phyloP scores from a whole-genome alignment of 306 rosid genomes.

The Carpinus viminea region DNA sequence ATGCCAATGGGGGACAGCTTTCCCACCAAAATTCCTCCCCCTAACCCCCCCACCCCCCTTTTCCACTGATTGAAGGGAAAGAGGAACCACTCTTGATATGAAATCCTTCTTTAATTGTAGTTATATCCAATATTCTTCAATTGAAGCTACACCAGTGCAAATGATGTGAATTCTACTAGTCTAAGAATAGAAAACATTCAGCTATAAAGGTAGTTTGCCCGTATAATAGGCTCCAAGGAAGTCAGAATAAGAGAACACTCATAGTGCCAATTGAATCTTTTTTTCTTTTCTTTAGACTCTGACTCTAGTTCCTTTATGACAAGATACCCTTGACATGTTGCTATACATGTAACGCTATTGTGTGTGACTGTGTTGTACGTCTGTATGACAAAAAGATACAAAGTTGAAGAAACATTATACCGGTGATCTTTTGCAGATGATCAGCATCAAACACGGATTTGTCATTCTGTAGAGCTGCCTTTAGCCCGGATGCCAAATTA shows the following conservation, averaged over 20 bases:
- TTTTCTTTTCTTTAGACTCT: neutral
- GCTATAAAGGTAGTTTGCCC: neutral
- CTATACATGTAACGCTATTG: neutral
- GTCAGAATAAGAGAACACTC: neutral
- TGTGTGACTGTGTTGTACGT: neutral
- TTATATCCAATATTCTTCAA: too few species aligned
- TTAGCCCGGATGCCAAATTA: too few species aligned
- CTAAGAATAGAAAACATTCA: neutral
- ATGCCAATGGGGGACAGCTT: too few species aligned
- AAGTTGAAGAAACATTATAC: constrained; percentile 38
- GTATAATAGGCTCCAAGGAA: neutral
- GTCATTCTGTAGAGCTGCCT: too few species aligned
- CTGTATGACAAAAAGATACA: constrained; percentile 16
- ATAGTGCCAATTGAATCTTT: neutral
- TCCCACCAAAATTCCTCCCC: too few species aligned
- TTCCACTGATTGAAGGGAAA: too few species aligned
- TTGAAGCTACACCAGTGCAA: too few species aligned
- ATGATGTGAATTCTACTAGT: too few species aligned
- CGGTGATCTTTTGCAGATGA: constrained; percentile 83
- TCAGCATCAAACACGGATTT: too few species aligned
- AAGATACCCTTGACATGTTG: neutral
- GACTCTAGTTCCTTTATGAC: neutral
- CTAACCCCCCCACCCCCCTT: too few species aligned
- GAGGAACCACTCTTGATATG: too few species aligned
- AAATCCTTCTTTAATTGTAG: too few species aligned